These are phyloP conservation scores for Asterophora lycoperdoides DNA, from an alignment of 768 basidiomycete species.

Conservation along the genomic window DNA sequence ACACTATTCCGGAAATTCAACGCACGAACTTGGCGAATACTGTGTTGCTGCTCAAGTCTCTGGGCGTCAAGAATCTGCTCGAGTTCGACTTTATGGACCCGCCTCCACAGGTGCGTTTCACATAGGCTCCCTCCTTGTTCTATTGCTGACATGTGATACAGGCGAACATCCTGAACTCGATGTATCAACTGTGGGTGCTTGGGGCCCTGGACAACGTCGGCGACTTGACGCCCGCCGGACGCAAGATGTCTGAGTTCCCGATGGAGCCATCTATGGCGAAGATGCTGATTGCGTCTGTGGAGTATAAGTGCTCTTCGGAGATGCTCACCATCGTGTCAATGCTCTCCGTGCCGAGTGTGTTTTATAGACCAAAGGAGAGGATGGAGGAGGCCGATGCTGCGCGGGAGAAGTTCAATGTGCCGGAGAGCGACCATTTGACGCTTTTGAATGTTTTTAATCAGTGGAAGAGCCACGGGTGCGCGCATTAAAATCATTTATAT, in stretches of 20 bases:
- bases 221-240: constrained; percentile 87
- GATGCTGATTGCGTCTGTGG: constrained; percentile 95
- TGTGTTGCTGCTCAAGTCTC: constrained; percentile 87
- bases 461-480: constrained; percentile 94
- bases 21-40: constrained; percentile 97
- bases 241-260: constrained; percentile 99
- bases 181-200: constrained; percentile 99
- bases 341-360: constrained; percentile 96
- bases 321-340: constrained; percentile 99
- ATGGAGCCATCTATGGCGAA: constrained; percentile 99
- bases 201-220: constrained; percentile 97
- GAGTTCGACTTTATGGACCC: constrained; percentile 99
- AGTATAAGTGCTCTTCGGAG: constrained; percentile 88
- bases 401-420: constrained; percentile 96
- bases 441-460: constrained; percentile 95
- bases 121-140: neutral
- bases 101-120: constrained; percentile 79
- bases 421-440: constrained; percentile 96
- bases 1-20: constrained; percentile 97
- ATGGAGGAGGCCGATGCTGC: constrained; percentile 98
- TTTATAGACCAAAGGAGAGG: constrained; percentile 95
- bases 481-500: constrained; percentile 25
- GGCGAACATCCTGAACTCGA: constrained; percentile 97
- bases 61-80: constrained; percentile 94
- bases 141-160: constrained; percentile 23